Conservation (phyloP, 208 protist genomes). For the Acanthamoeba healyi region DNA sequence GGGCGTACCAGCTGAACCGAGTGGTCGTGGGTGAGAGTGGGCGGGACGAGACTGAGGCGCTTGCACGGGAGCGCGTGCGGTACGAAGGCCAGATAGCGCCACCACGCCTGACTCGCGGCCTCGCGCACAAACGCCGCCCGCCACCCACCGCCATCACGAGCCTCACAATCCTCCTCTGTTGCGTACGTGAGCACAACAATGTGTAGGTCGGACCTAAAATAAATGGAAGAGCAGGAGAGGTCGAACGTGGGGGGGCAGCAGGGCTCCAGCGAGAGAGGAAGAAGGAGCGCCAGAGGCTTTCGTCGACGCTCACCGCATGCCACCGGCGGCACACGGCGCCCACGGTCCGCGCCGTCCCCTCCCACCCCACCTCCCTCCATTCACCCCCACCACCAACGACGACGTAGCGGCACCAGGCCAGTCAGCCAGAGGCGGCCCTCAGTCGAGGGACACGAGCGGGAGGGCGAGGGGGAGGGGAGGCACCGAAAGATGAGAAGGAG, state of each 20-base stretch:
- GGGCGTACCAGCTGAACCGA: no score
- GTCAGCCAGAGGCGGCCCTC: no score
- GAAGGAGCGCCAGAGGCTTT: conserved; percentile 11
- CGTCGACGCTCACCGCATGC: neutral
- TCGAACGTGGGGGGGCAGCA: neutral
- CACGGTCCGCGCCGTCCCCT: neutral
- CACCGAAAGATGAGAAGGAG: neutral
- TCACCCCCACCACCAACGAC: neutral
- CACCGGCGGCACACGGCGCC: neutral
- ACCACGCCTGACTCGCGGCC: neutral
- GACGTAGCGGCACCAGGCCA: no score
- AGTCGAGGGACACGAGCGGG: neutral
- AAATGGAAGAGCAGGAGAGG: neutral
- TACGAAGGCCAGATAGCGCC: neutral
- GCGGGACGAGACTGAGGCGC: neutral
- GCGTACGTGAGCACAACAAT: no score
- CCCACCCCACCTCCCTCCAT: neutral
- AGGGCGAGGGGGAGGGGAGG: no score
- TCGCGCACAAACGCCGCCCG: neutral
- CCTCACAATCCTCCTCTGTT: neutral
- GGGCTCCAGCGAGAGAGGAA: neutral
- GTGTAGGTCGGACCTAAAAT: neutral
- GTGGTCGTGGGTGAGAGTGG: no score
- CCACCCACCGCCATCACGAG: neutral
- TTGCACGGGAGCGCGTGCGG: neutral